Percentiles rank a stretch among this genome's conserved stretches.
phyloP scores from a whole-genome alignment of 148 eudicot species.

The Rhododendron ovatum region DNA sequence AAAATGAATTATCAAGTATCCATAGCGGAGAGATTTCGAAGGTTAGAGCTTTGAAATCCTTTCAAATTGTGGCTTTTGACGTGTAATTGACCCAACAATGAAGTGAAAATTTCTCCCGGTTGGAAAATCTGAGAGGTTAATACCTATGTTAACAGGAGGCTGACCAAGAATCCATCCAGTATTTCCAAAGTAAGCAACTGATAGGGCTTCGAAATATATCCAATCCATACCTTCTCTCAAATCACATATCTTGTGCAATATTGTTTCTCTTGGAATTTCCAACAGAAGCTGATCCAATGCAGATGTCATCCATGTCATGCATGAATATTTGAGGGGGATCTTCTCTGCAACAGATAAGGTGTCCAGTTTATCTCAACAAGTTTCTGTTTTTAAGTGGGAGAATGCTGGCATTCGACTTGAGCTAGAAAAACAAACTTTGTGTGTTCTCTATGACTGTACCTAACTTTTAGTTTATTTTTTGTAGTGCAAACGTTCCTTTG shows the following conservation, averaged over 20 bases:
- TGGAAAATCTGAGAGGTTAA: neutral
- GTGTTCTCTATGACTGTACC: no score
- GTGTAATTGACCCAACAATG: neutral
- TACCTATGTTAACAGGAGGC: neutral
- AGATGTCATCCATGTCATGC: neutral
- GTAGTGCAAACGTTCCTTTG: no score
- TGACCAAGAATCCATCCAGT: neutral
- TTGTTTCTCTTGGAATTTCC: neutral
- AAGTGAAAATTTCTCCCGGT: neutral
- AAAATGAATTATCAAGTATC: neutral
- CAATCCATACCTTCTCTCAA: neutral
- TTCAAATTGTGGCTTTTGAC: neutral
- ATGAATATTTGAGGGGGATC: neutral
- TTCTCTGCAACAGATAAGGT: neutral
- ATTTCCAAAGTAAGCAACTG: neutral
- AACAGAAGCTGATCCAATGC: neutral
- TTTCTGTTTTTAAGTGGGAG: neutral
- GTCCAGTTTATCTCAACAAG: neutral
- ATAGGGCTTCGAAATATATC: neutral
- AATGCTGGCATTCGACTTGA: neutral
- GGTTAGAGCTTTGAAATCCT: neutral
- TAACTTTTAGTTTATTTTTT: no score
- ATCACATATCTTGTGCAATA: neutral
- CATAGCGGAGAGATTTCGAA: neutral
- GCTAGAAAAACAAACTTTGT: neutral